Evolutionary conservation across 306 rosid species (phyloP).

Genomic region (Pachyrhizus erosus): DNA sequence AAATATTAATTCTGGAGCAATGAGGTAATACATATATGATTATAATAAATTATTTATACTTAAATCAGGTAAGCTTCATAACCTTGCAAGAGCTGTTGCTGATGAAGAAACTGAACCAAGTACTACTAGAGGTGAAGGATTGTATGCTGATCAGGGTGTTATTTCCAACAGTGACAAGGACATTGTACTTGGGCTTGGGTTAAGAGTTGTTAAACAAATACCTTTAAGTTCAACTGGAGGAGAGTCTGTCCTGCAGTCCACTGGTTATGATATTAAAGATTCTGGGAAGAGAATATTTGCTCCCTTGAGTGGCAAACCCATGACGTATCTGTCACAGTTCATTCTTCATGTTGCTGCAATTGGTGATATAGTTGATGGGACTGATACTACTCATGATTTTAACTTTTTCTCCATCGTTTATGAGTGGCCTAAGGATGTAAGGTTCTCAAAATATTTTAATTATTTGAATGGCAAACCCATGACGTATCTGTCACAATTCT

Average conservation of each 20-base stretch:
- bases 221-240: slow-evolving; percentile 62
- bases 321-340: slow-evolving; percentile 89
- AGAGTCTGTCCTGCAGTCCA: slow-evolving; percentile 62
- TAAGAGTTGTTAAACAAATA: slow-evolving; percentile 72
- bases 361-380: slow-evolving; percentile 97
- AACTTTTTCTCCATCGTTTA: slow-evolving; percentile 90
- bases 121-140: slow-evolving; percentile 71
- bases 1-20: neutral
- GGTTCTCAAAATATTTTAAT: slow-evolving; percentile 53
- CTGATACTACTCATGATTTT: slow-evolving; percentile 97
- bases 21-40: slow-evolving; percentile 22
- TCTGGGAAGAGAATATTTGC: slow-evolving; percentile 83
- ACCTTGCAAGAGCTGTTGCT: slow-evolving; percentile 96
- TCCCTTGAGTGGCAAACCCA: slow-evolving; percentile 80
- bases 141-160: slow-evolving; percentile 68
- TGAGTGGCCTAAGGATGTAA: slow-evolving; percentile 99
- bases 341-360: slow-evolving; percentile 96
- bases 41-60: slow-evolving; percentile 35
- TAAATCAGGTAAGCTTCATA: slow-evolving; percentile 91
- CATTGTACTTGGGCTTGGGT: slow-evolving; percentile 85
- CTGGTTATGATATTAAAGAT: slow-evolving; percentile 82
- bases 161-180: slow-evolving; percentile 66
- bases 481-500: slow-evolving; percentile 89
- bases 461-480: slow-evolving; percentile 67
- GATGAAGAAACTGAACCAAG: slow-evolving; percentile 90